Evolutionary conservation across 202 grass and related monocot genomes (phyloP), one percentile per base, ranked within the genome.

Genomic region (Eragrostis tef): DNA sequence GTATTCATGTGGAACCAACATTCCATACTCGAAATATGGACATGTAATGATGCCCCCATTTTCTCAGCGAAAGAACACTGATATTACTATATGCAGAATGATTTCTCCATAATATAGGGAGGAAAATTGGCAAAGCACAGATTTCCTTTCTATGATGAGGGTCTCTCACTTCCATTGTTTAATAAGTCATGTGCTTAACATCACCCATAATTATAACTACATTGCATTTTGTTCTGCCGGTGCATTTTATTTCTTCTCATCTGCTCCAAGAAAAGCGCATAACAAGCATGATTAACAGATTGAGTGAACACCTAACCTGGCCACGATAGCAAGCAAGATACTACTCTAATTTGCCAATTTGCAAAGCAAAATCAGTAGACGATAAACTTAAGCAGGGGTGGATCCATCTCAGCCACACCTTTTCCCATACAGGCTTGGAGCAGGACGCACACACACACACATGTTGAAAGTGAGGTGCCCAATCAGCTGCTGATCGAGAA

Each of bases 351-450:
- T 50, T 39, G 52, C 46, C 79, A 73, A 41, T 84, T 50, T 39
- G 62, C 46, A 75, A 9, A 50, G 15, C 42, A 31, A 52, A 52
- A 63, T 44, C 29, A 62, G 58, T 3, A 2, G 58, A 44, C 6
- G 20, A 5, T 50, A 73, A 87, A 48, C 79, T 72, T 78, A 73
- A 58, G 66, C 73, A 66, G 14, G n/a, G 70, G 13, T 6, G 64
- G 77, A 80, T 46, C 56, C 56, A 25, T 25, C 34, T 39, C 54
- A 75, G 71, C 7, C 43, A 70, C 49, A 24, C 26, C 47, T 71
- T 85, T 63, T 27, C 47, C 39, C 57, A 56, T 64, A 63, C 66
- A 48, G 9, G 1, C 13, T 65, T 65, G 64, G 29, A 22, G 71
- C 61, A 47, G 17, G 31, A 53, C 20, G 24, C 14, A 4, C 11